These are phyloP conservation scores for Arthrobotrys pseudoclavata DNA, from an alignment of 2,329 filamentous ascomycete genomes.

Conservation along the genomic window DNA sequence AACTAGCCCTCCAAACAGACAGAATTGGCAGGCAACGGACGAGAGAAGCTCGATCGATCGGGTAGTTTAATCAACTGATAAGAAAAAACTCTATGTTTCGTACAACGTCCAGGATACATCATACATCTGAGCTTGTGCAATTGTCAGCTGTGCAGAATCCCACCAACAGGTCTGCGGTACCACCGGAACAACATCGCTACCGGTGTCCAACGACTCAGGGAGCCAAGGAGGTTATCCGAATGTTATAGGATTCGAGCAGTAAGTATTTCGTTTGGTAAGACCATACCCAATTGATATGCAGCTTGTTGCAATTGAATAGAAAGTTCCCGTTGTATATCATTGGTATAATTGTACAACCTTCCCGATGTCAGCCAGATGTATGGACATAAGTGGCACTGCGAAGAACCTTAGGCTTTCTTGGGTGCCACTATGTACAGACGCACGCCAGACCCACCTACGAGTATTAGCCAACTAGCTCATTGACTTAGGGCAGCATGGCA, in stretches of 20 bases:
- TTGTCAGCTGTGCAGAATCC: constrained; percentile 33
- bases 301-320: background rate
- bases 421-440: constrained; percentile 13
- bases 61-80: constrained; percentile 5
- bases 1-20: background rate
- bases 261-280: background rate
- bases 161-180: constrained; percentile 44
- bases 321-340: background rate
- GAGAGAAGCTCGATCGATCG: background rate
- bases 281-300: background rate
- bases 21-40: background rate
- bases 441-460: background rate
- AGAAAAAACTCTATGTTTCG: constrained; percentile 16
- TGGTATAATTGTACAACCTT: background rate
- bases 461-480: background rate
- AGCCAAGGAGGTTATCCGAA: constrained; percentile 44
- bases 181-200: constrained; percentile 23
- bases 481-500: background rate
- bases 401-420: background rate
- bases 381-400: background rate
- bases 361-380: background rate
- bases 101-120: constrained; percentile 8
- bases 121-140: background rate
- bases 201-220: constrained; percentile 34
- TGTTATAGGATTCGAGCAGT: background rate